Evolutionary conservation across 148 eudicot genomes (phyloP), one percentile per base, ranked within the genome.

Genomic region (Rhododendron griersonianum): DNA sequence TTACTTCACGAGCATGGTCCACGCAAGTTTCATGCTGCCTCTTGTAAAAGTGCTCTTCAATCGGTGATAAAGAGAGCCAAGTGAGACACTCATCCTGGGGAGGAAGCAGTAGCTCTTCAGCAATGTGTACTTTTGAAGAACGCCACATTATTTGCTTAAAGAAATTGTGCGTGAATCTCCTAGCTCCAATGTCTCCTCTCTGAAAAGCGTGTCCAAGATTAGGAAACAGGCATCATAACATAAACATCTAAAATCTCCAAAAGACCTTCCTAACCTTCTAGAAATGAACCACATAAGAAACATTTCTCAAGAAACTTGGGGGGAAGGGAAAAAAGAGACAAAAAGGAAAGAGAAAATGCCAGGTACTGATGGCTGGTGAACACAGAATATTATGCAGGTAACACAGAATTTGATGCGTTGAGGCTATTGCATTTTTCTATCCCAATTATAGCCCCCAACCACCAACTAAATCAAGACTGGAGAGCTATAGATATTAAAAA

Each of bases 1-100:
- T 93, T 85, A 96, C 91, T 87, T 94, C 95, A 82, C 86, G 92
- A 80, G 99, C 99, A 88, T 92, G 86, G 88, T 85, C 85, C 85
- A 93, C 91, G 89, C 99, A 96, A 69, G 96, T 93, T 89, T 96
- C 98, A 87, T 96, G 96, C 87, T 96, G 99, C 90, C 98, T 92
- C 87, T 96, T 95, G 84, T 96, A 96, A 82, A 96, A 96, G 84
- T 94, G 95, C 87, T 96, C 94, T 90, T 96, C 99, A 84, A 95
- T 92, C 78, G 98, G 90, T 80, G 98, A 93, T 82, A 96, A 91
- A 84, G 96, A 92, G 73, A 96, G 97, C 96, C 95, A 96, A 86
- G 99, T 94, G 79, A 95, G 81, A 30, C 89, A 87, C 91, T 96
- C 99, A 67, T 96, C 99, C 88, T 96, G 99, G 55, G 95, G 93